Evolutionary conservation across 1,284 basidiomycete genomes (phyloP).

Genomic region (Apiotrichum sp.): DNA sequence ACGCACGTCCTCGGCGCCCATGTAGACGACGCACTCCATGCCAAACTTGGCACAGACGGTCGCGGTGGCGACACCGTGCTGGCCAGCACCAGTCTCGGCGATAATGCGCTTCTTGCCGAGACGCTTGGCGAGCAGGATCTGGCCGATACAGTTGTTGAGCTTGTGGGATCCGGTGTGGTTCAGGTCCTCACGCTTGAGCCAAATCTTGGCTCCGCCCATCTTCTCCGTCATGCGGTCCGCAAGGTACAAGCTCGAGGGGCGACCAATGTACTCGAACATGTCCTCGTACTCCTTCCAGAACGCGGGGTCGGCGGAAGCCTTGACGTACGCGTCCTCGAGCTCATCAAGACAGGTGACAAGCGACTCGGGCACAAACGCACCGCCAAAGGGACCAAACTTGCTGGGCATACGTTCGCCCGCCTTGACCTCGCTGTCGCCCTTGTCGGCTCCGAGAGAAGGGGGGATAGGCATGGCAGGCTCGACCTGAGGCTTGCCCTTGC

Average conservation of each 20-base stretch:
- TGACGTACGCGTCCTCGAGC: constrained; percentile 82
- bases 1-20: constrained; percentile 97
- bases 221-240: constrained; percentile 69
- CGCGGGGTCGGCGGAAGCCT: constrained; percentile 76
- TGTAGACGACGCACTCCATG: constrained; percentile 91
- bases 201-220: constrained; percentile 85
- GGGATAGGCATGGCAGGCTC: constrained; percentile 43
- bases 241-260: constrained; percentile 65
- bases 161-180: constrained; percentile 98
- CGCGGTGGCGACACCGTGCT: constrained; percentile 97
- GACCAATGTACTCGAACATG: constrained; percentile 83
- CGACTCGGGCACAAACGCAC: constrained; percentile 94
- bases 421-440: constrained; percentile 34
- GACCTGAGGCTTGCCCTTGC: constrained; percentile 23
- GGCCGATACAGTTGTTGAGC: constrained; percentile 92
- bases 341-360: constrained; percentile 85
- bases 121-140: constrained; percentile 85
- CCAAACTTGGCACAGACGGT: constrained; percentile 97
- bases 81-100: constrained; percentile 96
- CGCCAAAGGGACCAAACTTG: constrained; percentile 92
- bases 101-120: constrained; percentile 96
- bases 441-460: constrained; percentile 22
- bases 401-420: constrained; percentile 57
- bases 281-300: constrained; percentile 91
- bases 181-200: constrained; percentile 68